phyloP scores from a whole-genome alignment of 1,284 basidiomycete species.

The Cryptococcus sp. region DNA sequence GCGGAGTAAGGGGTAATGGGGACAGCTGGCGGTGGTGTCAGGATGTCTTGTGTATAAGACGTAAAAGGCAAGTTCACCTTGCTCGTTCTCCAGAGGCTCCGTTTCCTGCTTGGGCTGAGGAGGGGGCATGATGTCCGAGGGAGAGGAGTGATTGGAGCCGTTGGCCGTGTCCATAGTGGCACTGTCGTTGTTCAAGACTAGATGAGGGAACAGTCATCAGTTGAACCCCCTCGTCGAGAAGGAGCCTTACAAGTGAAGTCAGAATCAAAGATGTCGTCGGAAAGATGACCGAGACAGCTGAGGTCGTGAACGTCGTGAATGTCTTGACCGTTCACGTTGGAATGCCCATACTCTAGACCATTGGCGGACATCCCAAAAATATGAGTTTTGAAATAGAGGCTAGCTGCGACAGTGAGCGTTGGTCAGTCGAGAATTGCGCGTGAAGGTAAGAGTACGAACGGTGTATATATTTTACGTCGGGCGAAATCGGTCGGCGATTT shows the following conservation, averaged over 20 bases:
- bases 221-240: no score
- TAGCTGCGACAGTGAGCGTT: not conserved
- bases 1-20: no score
- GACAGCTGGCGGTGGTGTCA: no score
- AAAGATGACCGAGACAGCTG: slow-evolving; percentile 2
- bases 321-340: not conserved
- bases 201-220: no score
- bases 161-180: no score
- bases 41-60: no score
- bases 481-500: not conserved
- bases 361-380: not conserved
- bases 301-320: not conserved
- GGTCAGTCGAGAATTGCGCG: not conserved
- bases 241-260: slow-evolving; percentile 17
- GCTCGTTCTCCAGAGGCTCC: no score
- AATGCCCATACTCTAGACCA: not conserved
- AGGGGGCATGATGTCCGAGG: no score
- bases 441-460: not conserved
- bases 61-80: no score
- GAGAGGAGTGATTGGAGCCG: no score
- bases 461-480: not conserved
- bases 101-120: no score
- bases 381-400: not conserved
- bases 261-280: slow-evolving; percentile 23
- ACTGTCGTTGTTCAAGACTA: no score